These are phyloP conservation scores for Serendipita sp. DNA, from an alignment of 768 basidiomycete genomes.

Conservation along the genomic window DNA sequence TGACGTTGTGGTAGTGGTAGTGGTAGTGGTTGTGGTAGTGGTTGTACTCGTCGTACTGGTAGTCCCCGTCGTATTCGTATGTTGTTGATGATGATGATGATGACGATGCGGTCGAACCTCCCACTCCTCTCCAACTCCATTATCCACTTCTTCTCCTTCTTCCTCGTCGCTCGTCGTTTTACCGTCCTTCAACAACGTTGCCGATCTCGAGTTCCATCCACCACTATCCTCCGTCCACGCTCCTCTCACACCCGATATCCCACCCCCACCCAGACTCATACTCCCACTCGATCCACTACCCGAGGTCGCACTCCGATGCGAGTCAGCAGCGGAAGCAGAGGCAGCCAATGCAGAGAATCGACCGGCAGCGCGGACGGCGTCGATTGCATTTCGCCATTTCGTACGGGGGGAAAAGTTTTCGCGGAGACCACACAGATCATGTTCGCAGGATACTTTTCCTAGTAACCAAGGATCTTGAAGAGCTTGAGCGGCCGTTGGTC, in stretches of 20 bases:
- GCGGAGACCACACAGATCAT: slow-evolving; percentile 55
- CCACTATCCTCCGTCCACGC: neutral
- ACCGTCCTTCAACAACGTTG: neutral
- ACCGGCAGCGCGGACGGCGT: slow-evolving; percentile 25
- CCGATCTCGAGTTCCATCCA: neutral
- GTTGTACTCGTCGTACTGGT: slow-evolving; percentile 17
- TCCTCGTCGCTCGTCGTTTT: slow-evolving; percentile 2
- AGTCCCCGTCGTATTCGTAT: neutral
- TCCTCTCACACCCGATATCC: neutral
- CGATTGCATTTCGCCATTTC: slow-evolving; percentile 58
- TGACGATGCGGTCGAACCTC: neutral
- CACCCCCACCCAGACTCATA: neutral
- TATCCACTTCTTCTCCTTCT: neutral
- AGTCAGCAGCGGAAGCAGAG: neutral
- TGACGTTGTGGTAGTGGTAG: slow-evolving; percentile 8
- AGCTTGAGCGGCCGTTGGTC: slow-evolving; percentile 63
- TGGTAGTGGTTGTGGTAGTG: slow-evolving; percentile 13
- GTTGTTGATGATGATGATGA: neutral
- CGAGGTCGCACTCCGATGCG: neutral
- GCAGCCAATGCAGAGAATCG: slow-evolving; percentile 12
- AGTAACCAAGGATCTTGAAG: slow-evolving; percentile 29
- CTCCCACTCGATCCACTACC: neutral
- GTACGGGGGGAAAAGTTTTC: slow-evolving; percentile 68
- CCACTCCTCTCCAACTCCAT: neutral
- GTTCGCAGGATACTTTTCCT: slow-evolving; percentile 39